Percentiles rank a stretch among this genome's conserved stretches.
phyloP scores from a whole-genome alignment of 305 asterid species.

The Rubia tinctorum region DNA sequence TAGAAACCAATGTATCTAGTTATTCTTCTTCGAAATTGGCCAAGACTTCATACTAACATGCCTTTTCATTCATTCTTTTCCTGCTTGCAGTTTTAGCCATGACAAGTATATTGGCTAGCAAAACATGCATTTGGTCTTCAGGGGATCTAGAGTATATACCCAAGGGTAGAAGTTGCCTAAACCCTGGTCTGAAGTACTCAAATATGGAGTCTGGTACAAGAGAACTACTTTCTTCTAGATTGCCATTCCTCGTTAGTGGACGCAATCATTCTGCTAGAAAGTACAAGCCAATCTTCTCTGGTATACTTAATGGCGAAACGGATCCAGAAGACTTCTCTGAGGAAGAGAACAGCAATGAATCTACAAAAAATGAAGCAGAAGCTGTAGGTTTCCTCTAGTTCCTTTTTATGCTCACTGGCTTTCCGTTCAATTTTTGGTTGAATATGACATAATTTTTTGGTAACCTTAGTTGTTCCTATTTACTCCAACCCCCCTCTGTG shows the following conservation, averaged over 20 bases:
- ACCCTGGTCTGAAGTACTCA: slow-evolving; percentile 32
- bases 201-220: slow-evolving; percentile 32
- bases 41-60: neutral
- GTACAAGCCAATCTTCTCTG: slow-evolving; percentile 40
- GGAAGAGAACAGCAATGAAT: slow-evolving; percentile 26
- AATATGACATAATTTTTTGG: neutral
- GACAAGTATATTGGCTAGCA: slow-evolving; percentile 57
- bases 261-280: slow-evolving; percentile 21
- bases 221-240: slow-evolving; percentile 20
- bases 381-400: slow-evolving; percentile 36
- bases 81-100: slow-evolving; percentile 23
- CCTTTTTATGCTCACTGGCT: neutral
- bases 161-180: slow-evolving; percentile 35
- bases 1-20: neutral
- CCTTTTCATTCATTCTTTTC: slow-evolving; percentile 2
- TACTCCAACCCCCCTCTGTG: neutral
- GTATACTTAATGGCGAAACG: slow-evolving; percentile 42
- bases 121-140: slow-evolving; percentile 42
- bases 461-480: neutral
- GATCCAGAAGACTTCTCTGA: slow-evolving; percentile 58
- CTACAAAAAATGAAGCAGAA: slow-evolving; percentile 32
- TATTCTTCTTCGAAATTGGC: neutral
- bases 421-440: neutral
- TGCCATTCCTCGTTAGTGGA: slow-evolving; percentile 20
- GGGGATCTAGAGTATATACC: slow-evolving; percentile 29